Conservation (phyloP, 257 asterid species). For the Solanum medicagineum region DNA sequence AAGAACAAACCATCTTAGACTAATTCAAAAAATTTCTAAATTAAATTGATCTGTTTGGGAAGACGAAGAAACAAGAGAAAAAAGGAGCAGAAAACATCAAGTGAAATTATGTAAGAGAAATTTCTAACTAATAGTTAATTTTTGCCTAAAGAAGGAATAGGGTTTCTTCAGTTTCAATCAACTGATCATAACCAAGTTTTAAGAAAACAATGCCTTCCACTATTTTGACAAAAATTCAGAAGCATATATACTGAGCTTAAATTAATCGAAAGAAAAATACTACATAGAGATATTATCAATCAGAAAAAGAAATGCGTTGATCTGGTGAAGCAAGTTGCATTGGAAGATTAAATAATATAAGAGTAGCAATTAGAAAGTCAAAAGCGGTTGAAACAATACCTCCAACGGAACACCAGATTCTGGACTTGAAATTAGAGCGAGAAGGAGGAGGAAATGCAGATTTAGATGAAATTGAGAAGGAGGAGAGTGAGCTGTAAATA, state of each 20-base stretch:
- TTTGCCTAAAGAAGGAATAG: not conserved
- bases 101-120: not conserved
- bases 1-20: not conserved
- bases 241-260: not conserved
- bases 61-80: not conserved
- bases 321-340: not conserved
- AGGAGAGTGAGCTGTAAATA: not conserved
- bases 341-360: not conserved
- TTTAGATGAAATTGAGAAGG: not conserved
- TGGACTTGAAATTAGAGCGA: not conserved
- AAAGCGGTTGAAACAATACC: not conserved
- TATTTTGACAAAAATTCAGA: not conserved
- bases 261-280: not conserved
- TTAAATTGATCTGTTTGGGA: not conserved
- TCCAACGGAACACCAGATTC: not conserved
- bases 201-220: not conserved
- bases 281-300: not conserved
- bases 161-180: not conserved
- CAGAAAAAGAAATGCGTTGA: not conserved
- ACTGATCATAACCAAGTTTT: not conserved
- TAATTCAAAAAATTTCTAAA: not conserved
- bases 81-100: not conserved
- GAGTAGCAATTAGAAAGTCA: not conserved
- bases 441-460: not conserved
- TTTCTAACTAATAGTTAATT: not conserved